Percentiles rank a stretch among this genome's conserved stretches.
phyloP scores from a whole-genome alignment of 495 filamentous ascomycete species.

The Neurospora sp. region DNA sequence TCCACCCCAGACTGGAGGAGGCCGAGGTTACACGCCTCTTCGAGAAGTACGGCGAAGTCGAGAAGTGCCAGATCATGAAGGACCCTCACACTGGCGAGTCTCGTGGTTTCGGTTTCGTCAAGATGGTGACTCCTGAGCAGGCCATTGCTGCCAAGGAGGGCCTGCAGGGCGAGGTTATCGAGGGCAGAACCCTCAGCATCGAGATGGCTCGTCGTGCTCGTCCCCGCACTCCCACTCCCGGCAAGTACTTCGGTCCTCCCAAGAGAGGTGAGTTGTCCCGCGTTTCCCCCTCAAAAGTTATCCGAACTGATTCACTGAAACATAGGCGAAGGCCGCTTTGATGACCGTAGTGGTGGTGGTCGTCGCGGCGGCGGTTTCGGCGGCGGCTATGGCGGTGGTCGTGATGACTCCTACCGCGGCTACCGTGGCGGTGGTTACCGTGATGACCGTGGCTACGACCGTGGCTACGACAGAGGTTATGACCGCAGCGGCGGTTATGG shows the following conservation, averaged over 20 bases:
- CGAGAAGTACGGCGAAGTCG: conserved; percentile 95
- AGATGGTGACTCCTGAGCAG: conserved; percentile 89
- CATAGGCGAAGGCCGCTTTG: conserved; percentile 18
- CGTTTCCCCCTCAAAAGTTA: conserved; percentile 38
- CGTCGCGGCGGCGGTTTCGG: conserved; percentile 18
- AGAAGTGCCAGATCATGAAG: conserved; percentile 99
- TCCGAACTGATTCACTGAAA: conserved; percentile 43
- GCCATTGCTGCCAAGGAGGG: conserved; percentile 96
- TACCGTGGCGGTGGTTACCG: conserved; percentile 24
- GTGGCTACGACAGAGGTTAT: conserved; percentile 23
- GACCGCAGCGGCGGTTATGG: conserved; percentile 23
- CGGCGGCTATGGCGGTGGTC: conserved; percentile 26
- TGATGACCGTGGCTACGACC: conserved; percentile 32
- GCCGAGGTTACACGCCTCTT: conserved; percentile 88
- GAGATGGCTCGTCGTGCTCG: conserved; percentile 95
- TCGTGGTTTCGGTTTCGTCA: conserved; percentile 98
- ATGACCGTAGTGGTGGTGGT: conserved; percentile 8
- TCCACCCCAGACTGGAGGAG: conserved; percentile 88
- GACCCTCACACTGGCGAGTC: conserved; percentile 97
- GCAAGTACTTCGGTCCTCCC: conserved; percentile 97
- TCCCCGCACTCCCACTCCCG: conserved; percentile 91
- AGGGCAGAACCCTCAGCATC: conserved; percentile 93
- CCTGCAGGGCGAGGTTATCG: conserved; percentile 87
- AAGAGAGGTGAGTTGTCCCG: conserved; percentile 69
- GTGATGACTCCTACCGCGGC: conserved; percentile 32